phyloP scores from a whole-genome alignment of 2,329 filamentous ascomycete species.

The Paradendryphiella salina region DNA sequence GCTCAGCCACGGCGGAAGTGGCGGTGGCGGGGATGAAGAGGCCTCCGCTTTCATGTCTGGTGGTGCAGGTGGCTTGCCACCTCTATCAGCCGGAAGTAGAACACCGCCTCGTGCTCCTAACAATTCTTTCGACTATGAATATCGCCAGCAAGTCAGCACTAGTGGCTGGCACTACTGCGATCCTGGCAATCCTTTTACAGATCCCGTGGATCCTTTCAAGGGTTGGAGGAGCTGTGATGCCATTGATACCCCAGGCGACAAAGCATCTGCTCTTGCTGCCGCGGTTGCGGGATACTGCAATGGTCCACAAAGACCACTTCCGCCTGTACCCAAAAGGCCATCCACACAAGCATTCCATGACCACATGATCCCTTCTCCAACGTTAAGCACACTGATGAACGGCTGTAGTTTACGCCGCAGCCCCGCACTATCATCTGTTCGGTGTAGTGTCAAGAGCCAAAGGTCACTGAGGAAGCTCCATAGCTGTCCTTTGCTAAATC shows the following conservation, averaged over 20 bases:
- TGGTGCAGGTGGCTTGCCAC: conserved; percentile 14
- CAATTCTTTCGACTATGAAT: conserved; percentile 2
- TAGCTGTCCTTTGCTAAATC: conserved; percentile 20
- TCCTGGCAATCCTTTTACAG: conserved; percentile 17
- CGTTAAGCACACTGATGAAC: conserved; percentile 24
- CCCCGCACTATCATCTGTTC: conserved; percentile 2
- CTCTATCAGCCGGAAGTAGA: not conserved
- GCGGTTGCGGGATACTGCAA: conserved; percentile 18
- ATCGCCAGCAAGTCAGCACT: conserved; percentile 10
- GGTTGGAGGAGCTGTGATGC: conserved; percentile 12
- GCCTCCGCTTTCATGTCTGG: conserved; percentile 32
- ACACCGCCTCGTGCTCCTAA: conserved; percentile 4
- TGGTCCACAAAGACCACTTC: conserved; percentile 10
- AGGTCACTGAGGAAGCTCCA: conserved; percentile 22
- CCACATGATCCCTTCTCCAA: conserved; percentile 27
- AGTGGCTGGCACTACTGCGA: conserved; percentile 14
- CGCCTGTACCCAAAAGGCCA: not conserved
- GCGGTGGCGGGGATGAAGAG: conserved; percentile 19
- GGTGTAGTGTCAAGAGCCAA: conserved; percentile 21
- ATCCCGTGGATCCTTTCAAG: conserved; percentile 6
- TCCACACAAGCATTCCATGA: conserved; percentile 8
- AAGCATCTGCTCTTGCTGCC: conserved; percentile 20
- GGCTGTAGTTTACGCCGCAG: conserved; percentile 12
- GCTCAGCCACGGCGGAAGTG: conserved; percentile 6
- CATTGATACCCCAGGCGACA: conserved; percentile 10